Base-by-base conservation (phyloP, 1,284 basidiomycete species). In the Cutaneotrichosporon mucoides region DNA sequence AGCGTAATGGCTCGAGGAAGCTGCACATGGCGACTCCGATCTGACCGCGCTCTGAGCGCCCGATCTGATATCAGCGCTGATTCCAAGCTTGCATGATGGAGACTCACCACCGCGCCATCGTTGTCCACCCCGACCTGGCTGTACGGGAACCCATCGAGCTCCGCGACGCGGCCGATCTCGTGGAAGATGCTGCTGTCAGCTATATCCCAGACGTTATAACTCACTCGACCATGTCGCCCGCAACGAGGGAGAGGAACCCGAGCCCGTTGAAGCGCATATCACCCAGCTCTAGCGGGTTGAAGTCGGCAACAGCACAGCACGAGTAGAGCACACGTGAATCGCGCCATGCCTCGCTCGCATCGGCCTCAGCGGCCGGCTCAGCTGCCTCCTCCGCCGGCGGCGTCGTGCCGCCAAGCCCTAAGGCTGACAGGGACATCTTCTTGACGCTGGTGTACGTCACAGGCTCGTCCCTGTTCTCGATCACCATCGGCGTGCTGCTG, bases 91-190 rank as follows among this genome's bases (percentile, higher is more conserved):
- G 24, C 24, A 24, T 6, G 13, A 16, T 15, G 15, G 35, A 42
- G 53, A 60, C 62, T 64, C 40, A 75, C 76, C 36, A 79, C 62
- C 4, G 78, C 71, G 13, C 78, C 78, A 55, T 79, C 78, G 55
- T 79, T 76, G 37, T 76, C 75, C 10, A 79, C 75, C 7, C 77
- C 77, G 6, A 79, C 66, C 36, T 75, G 71, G 3, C 69, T 66
- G 47, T 78, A 76, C 2, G 78, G 78, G 55, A 79, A 76, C 15
- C 67, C 67, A 5, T 68, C 65, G 12, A 79, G 62, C 45, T 75
- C 73, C 42, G 78, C 76, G 16, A 79, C 75, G 6, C 77, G 66
- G 1, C 78, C 78, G 4, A 79, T 76, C 63, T 79, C 78, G 56
- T 77, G 71, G 53, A 76, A 69, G 12, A 50, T n/a, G 55, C 73